phyloP scores from a whole-genome alignment of 192 early-diverging fungal species.

The Backusella liffmaniae region DNA sequence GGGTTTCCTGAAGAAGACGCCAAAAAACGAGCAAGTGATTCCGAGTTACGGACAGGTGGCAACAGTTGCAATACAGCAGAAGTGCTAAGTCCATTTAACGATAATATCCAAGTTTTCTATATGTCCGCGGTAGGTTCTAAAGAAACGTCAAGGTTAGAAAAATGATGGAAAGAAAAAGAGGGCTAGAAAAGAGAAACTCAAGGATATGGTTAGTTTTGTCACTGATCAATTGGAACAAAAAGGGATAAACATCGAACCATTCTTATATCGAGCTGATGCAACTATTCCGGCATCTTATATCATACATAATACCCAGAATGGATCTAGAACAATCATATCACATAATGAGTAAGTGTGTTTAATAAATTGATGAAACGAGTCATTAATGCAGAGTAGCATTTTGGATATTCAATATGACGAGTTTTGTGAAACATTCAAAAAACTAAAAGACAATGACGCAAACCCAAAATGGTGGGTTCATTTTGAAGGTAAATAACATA shows the following conservation, averaged over 20 bases:
- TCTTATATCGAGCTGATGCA: constrained; percentile 36
- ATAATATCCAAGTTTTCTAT: constrained; percentile 34
- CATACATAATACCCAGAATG: constrained; percentile 45
- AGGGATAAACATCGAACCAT: constrained; percentile 45
- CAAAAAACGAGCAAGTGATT: constrained; percentile 52
- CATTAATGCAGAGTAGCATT: constrained; percentile 17
- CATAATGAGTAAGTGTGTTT: constrained; percentile 43
- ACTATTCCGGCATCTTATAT: constrained; percentile 51
- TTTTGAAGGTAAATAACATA: constrained; percentile 1
- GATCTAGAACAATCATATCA: constrained; percentile 63
- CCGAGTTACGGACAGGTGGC: constrained; percentile 62
- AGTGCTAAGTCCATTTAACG: constrained; percentile 50
- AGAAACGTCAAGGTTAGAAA: constrained; percentile 45
- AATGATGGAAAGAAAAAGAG: background rate
- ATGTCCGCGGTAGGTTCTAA: constrained; percentile 50
- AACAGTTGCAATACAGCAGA: constrained; percentile 59
- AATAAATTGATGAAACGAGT: background rate
- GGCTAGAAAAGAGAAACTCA: background rate
- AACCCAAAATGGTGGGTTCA: constrained; percentile 17
- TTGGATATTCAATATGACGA: constrained; percentile 58
- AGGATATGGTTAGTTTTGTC: constrained; percentile 28
- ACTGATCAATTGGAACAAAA: constrained; percentile 36
- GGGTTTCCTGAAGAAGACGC: constrained; percentile 58
- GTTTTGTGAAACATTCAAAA: constrained; percentile 33
- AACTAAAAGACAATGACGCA: constrained; percentile 8